These are phyloP conservation scores for Backusella morwellensis DNA, from an alignment of 192 early-diverging fungal species.

Conservation along the genomic window DNA sequence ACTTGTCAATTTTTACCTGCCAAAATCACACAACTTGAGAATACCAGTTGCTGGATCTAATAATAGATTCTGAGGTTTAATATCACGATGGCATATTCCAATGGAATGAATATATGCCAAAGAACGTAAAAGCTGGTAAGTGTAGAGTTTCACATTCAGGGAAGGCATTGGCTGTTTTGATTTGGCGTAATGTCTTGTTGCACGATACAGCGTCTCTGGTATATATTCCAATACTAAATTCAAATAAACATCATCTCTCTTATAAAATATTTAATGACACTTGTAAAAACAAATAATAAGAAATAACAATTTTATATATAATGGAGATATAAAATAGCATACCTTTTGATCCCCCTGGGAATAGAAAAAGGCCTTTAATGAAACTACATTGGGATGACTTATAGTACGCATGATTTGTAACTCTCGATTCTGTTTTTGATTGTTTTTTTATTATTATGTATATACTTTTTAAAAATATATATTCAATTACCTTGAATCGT, in stretches of 20 bases:
- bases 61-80: slow-evolving; percentile 98
- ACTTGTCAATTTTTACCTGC: slow-evolving; percentile 35
- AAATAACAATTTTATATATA: not conserved
- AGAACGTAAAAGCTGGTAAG: slow-evolving; percentile 96
- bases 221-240: slow-evolving; percentile 96
- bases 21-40: slow-evolving; percentile 97
- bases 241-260: slow-evolving; percentile 90
- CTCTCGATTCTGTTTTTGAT: slow-evolving; percentile 72
- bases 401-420: slow-evolving; percentile 92
- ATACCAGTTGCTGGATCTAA: slow-evolving; percentile 84
- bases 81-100: slow-evolving; percentile 98
- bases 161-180: slow-evolving; percentile 90
- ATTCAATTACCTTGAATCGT: slow-evolving; percentile 83
- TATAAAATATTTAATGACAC: slow-evolving; percentile 2
- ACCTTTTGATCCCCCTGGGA: slow-evolving; percentile 83
- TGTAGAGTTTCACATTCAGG: slow-evolving; percentile 91
- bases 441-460: not conserved
- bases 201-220: slow-evolving; percentile 93
- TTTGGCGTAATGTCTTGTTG: slow-evolving; percentile 83
- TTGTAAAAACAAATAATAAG: not conserved
- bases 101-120: slow-evolving; percentile 95
- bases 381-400: slow-evolving; percentile 90
- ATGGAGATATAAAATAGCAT: not conserved
- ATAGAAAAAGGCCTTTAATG: slow-evolving; percentile 90
- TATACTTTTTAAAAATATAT: not conserved